phyloP scores from a whole-genome alignment of 192 early-diverging fungal species.

The Funneliformis geosporum region DNA sequence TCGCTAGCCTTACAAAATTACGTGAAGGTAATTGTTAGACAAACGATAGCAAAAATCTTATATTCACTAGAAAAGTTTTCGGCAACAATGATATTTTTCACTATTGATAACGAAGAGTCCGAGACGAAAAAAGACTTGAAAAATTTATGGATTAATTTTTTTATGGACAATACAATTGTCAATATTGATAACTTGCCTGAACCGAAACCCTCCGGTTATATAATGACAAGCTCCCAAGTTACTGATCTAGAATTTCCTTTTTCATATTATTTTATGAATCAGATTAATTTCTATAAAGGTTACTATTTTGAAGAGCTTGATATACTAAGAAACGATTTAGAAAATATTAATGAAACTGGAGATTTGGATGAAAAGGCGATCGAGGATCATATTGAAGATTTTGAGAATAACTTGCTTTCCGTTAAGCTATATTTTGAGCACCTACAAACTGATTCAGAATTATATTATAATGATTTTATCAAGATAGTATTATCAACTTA shows the following conservation, averaged over 20 bases:
- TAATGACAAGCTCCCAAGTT: background rate
- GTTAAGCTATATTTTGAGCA: background rate
- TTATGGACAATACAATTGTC: background rate
- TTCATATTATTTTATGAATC: background rate
- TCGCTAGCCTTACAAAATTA: background rate
- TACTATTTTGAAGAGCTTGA: background rate
- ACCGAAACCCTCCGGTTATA: background rate
- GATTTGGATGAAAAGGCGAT: background rate
- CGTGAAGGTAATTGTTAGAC: background rate
- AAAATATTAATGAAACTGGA: background rate
- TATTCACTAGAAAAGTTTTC: background rate
- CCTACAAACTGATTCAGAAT: background rate
- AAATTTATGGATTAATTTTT: background rate
- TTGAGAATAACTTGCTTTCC: background rate
- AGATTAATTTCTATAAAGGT: background rate
- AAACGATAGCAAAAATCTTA: background rate
- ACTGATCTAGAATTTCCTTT: background rate
- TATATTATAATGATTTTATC: background rate
- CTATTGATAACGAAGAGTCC: background rate
- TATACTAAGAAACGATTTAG: background rate
- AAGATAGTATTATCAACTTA: background rate
- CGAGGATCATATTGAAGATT: background rate
- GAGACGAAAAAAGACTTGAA: background rate
- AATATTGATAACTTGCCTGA: background rate
- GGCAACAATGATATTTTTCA: background rate